phyloP scores from a whole-genome alignment of 2,329 filamentous ascomycete genomes.

The Cryphonectria japonica region DNA sequence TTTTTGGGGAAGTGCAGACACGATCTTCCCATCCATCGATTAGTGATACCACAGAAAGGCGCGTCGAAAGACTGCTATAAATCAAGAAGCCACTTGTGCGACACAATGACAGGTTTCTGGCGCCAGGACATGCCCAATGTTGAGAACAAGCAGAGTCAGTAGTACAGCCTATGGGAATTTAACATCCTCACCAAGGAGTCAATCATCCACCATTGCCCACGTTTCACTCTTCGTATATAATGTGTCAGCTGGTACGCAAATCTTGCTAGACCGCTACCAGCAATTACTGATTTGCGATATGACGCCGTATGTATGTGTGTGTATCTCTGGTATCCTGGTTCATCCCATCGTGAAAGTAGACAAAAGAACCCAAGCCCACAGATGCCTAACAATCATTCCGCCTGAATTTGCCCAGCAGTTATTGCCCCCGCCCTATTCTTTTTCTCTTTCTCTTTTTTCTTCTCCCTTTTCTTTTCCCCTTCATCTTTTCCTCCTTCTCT shows the following conservation, averaged over 20 bases:
- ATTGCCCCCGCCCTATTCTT: neutral
- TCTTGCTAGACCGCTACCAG: neutral
- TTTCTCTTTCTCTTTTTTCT: no score
- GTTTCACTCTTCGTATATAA: neutral
- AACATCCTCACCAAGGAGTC: neutral
- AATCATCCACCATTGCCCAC: neutral
- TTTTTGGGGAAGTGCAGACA: neutral
- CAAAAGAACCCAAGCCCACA: neutral
- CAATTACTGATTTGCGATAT: neutral
- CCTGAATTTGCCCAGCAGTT: neutral
- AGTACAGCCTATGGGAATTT: neutral
- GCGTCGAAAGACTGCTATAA: neutral
- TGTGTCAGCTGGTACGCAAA: neutral
- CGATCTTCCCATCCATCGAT: neutral
- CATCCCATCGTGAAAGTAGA: slow-evolving; percentile 11
- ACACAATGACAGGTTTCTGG: neutral
- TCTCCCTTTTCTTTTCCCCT: neutral
- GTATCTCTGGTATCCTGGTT: slow-evolving; percentile 15
- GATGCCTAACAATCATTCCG: neutral
- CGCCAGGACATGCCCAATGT: neutral
- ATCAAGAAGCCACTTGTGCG: neutral
- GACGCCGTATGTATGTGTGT: neutral
- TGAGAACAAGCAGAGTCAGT: neutral
- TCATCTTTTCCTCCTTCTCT: neutral
- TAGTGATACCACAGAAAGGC: slow-evolving; percentile 3